Percentiles rank a stretch among this genome's conserved stretches.
These are phyloP conservation scores for Schizophyllum amplum DNA, from an alignment of 1,284 basidiomycete species.

Conservation along the genomic window DNA sequence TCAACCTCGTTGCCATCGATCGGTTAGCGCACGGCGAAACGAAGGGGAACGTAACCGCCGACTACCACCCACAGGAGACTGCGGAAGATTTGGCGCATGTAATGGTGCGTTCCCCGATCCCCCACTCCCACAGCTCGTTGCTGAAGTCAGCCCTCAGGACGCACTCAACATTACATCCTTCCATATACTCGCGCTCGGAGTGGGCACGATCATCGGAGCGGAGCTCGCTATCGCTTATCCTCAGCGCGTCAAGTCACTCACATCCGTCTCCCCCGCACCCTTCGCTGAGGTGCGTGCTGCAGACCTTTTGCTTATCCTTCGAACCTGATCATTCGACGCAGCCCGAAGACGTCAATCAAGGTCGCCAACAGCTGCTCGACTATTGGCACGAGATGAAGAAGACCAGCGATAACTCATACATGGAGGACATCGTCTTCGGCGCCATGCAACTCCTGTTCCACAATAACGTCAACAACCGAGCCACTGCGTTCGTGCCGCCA, in stretches of 20 bases:
- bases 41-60: not conserved
- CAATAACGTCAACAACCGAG: not conserved
- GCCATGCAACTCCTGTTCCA: not conserved
- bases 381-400: not conserved
- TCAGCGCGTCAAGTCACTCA: not conserved
- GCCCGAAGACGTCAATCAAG: not conserved
- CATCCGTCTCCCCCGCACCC: not conserved
- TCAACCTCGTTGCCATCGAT: conserved; percentile 26
- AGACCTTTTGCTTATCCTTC: too few species aligned
- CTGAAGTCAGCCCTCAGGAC: conserved; percentile 8
- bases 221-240: not conserved
- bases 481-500: not conserved
- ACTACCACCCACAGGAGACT: not conserved
- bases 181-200: not conserved
- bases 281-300: not conserved
- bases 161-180: not conserved
- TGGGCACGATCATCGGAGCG: not conserved
- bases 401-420: not conserved
- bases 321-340: not conserved
- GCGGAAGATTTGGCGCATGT: not conserved
- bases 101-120: not conserved
- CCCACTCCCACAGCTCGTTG: too few species aligned
- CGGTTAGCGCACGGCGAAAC: conserved; percentile 24
- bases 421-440: not conserved
- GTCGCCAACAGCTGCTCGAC: too few species aligned